phyloP scores from a whole-genome alignment of 1,284 basidiomycete genomes.

The Leccinum cinnamomeum region DNA sequence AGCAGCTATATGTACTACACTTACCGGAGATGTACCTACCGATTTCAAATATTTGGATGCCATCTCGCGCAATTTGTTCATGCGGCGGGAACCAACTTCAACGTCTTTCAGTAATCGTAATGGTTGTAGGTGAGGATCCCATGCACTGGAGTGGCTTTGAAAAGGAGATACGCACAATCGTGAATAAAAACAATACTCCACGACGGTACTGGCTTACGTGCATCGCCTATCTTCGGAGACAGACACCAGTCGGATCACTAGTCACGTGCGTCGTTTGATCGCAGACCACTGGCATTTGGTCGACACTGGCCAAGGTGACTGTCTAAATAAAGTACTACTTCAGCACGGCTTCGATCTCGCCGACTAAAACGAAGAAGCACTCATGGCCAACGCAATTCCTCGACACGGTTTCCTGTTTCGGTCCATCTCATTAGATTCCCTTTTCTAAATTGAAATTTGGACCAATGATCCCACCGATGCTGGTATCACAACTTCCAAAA shows the following conservation, averaged over 20 bases:
- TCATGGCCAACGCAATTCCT: not conserved
- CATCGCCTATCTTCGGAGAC: too few relatives aligned
- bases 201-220: too few relatives aligned
- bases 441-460: not conserved
- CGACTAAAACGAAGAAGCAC: not conserved
- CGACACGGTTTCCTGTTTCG: not conserved
- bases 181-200: not conserved
- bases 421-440: not conserved
- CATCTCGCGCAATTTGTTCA: not conserved
- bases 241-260: too few relatives aligned
- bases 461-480: not conserved
- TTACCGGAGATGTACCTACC: conserved; percentile 15
- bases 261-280: too few relatives aligned
- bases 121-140: not conserved
- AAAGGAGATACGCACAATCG: conserved; percentile 3
- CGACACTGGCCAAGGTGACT: not conserved
- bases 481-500: too few relatives aligned
- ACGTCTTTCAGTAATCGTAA: too few relatives aligned
- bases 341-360: not conserved
- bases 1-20: not conserved
- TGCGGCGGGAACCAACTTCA: not conserved
- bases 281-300: too few relatives aligned
- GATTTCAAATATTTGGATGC: conserved; percentile 2
- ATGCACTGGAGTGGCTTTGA: not conserved
- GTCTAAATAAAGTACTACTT: not conserved